Conservation (phyloP, 2,329 filamentous ascomycete species). For the Microsporum canis region DNA sequence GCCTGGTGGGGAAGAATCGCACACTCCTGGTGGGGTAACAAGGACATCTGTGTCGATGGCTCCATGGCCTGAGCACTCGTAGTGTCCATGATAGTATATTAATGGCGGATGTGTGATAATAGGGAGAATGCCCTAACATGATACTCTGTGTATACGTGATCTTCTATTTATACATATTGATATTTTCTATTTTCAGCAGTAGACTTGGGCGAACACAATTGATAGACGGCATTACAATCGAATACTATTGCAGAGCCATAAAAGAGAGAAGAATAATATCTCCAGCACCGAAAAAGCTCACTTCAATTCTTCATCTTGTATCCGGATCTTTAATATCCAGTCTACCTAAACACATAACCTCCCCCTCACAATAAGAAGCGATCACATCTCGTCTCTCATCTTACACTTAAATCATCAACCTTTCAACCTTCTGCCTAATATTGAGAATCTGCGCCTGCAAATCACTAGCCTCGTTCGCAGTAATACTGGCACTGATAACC, state of each 20-base stretch:
- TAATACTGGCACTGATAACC: conserved; percentile 81
- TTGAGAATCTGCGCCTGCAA: conserved; percentile 76
- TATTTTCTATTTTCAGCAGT: background rate
- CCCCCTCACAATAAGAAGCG: background rate
- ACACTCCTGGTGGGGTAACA: conserved; percentile 28
- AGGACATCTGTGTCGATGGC: conserved; percentile 23
- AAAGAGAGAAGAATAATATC: too few species aligned
- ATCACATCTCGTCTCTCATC: background rate
- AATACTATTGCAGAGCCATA: too few species aligned
- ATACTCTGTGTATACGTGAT: background rate
- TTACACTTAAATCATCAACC: conserved; percentile 70
- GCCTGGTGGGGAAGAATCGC: conserved; percentile 42
- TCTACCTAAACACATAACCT: too few species aligned
- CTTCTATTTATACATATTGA: background rate
- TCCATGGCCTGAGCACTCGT: background rate
- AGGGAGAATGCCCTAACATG: background rate
- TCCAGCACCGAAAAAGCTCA: too few species aligned
- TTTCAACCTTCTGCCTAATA: conserved; percentile 91
- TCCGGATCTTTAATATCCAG: too few species aligned
- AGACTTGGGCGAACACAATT: too few species aligned
- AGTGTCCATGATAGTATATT: background rate
- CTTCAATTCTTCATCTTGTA: too few species aligned
- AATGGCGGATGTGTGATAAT: background rate
- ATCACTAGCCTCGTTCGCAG: conserved; percentile 82
- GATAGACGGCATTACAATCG: too few species aligned